Conservation (phyloP, 2,329 filamentous ascomycete genomes). For the Pleurostoma richardsiae region DNA sequence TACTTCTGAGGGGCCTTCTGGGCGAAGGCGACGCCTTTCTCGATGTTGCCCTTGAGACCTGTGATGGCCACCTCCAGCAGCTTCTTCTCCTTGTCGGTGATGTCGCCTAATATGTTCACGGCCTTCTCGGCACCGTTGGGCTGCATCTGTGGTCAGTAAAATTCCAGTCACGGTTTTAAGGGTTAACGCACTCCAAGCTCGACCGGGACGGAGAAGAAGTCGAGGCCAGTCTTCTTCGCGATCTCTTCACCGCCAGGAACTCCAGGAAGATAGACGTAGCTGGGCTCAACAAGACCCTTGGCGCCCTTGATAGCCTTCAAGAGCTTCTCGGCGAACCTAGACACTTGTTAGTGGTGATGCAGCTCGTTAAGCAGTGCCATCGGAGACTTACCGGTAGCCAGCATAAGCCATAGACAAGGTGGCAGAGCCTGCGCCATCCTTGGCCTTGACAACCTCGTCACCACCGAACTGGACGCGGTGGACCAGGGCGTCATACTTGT, state of each 20-base stretch:
- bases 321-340: conserved; percentile 79
- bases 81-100: conserved; percentile 84
- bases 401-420: conserved; percentile 88
- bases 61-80: conserved; percentile 71
- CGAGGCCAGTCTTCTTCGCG: conserved; percentile 73
- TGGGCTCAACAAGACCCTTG: conserved; percentile 90
- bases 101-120: conserved; percentile 63
- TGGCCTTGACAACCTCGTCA: conserved; percentile 86
- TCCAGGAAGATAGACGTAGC: conserved; percentile 91
- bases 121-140: conserved; percentile 81
- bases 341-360: too few relatives aligned
- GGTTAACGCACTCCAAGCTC: conserved; percentile 78
- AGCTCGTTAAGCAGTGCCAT: too few relatives aligned
- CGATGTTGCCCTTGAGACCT: conserved; percentile 87
- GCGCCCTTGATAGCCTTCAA: conserved; percentile 84
- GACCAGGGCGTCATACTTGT: conserved; percentile 59
- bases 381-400: conserved; percentile 59
- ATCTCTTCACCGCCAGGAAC: conserved; percentile 83
- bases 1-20: conserved; percentile 66
- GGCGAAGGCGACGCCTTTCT: conserved; percentile 59
- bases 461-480: conserved; percentile 97
- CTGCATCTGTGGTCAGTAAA: conserved; percentile 20
- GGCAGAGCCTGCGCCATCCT: conserved; percentile 77
- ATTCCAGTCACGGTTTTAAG: too few relatives aligned
- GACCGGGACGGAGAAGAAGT: conserved; percentile 95